phyloP scores from a whole-genome alignment of 176 grass and related monocot genomes.

The Coix lacrymajobi region DNA sequence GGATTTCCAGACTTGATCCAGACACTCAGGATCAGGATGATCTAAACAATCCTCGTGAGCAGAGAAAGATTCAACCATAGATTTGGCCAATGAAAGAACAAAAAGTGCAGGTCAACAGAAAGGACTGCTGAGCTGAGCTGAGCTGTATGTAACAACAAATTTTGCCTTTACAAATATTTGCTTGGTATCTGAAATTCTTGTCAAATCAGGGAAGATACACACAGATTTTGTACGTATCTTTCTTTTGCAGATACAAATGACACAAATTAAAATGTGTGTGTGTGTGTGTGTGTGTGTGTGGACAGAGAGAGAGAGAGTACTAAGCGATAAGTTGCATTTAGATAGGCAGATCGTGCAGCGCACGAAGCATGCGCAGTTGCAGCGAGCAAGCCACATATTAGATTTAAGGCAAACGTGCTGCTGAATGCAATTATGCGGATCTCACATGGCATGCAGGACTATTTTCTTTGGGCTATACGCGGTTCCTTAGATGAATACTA shows the following conservation, averaged over 20 bases:
- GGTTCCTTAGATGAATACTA: neutral
- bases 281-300: neutral
- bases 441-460: neutral
- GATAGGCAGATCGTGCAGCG: neutral
- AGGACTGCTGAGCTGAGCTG: neutral
- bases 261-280: neutral
- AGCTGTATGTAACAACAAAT: slow-evolving; percentile 36
- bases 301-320: neutral
- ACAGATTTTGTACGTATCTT: slow-evolving; percentile 21
- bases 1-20: neutral
- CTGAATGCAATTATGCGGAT: neutral
- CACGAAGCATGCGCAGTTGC: neutral
- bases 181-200: neutral
- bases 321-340: neutral
- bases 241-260: neutral
- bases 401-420: neutral
- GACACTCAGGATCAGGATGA: neutral
- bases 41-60: neutral
- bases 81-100: neutral
- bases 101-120: neutral
- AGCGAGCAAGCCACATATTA: neutral
- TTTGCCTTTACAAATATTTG: neutral
- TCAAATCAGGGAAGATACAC: slow-evolving; percentile 7
- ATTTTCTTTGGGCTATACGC: slow-evolving; percentile 3
- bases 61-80: neutral